Percentiles rank a stretch among this genome's conserved stretches.
phyloP scores from a whole-genome alignment of 441 rosid genomes.

The Jatropha podagrica region DNA sequence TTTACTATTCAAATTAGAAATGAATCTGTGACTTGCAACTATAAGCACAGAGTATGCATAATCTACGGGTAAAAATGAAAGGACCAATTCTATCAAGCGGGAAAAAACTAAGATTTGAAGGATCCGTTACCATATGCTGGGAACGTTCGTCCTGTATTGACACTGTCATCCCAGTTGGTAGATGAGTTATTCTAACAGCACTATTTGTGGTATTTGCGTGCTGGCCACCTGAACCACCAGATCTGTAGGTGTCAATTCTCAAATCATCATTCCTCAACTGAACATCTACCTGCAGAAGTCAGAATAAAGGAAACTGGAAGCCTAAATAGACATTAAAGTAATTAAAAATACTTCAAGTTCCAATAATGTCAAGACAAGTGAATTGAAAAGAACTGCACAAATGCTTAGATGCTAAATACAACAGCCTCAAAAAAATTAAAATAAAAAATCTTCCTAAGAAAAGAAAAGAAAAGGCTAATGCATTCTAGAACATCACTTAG shows the following conservation, averaged over 20 bases:
- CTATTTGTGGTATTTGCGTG: slow-evolving; percentile 97
- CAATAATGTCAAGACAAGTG: background rate
- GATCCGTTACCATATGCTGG: slow-evolving; percentile 79
- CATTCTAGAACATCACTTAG: background rate
- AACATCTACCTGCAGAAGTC: slow-evolving; percentile 71
- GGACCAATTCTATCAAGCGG: background rate
- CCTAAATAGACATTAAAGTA: background rate
- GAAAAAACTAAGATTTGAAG: background rate
- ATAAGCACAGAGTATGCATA: background rate
- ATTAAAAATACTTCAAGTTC: background rate
- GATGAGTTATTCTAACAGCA: slow-evolving; percentile 86
- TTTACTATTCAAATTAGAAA: too few species aligned
- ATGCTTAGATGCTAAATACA: background rate
- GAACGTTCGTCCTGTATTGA: slow-evolving; percentile 96
- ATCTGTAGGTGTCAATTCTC: slow-evolving; percentile 85
- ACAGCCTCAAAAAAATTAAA: background rate
- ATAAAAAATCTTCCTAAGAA: too few species aligned
- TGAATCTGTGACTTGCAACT: too few species aligned
- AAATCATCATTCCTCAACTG: slow-evolving; percentile 88
- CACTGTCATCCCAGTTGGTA: slow-evolving; percentile 73
- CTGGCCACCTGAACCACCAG: slow-evolving; percentile 97
- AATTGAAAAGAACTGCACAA: background rate
- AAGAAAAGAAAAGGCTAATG: background rate
- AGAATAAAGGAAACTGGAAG: slow-evolving; percentile 11
- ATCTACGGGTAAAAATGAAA: background rate